A percentile compares a stretch with the other conserved stretches of the same genome.
Evolutionary conservation across 2,329 filamentous ascomycete species (phyloP).

Genomic region (Chaetomiaceae sp.): DNA sequence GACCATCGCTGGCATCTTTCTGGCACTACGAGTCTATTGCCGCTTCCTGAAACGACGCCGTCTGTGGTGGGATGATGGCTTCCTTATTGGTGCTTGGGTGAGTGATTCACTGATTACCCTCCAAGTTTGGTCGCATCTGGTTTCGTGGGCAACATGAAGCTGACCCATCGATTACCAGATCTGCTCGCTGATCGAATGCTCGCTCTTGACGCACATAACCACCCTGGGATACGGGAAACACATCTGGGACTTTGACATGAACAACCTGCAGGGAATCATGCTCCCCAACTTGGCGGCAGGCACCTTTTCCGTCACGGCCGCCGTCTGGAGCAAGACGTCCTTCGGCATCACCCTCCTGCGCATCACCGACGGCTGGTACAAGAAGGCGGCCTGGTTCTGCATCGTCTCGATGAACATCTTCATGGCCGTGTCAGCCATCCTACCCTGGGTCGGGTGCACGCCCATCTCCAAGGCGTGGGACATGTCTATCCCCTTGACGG

Average conservation of each 20-base stretch:
- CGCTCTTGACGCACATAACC: slow-evolving; percentile 16
- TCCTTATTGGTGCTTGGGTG: background rate
- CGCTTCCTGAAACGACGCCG: background rate
- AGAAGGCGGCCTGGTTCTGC: slow-evolving; percentile 30
- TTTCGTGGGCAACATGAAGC: too few relatives aligned
- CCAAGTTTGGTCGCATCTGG: too few relatives aligned
- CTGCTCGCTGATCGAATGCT: slow-evolving; percentile 15
- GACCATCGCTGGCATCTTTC: background rate
- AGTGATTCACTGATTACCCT: too few relatives aligned
- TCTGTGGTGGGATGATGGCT: background rate
- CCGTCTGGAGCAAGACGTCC: slow-evolving; percentile 36
- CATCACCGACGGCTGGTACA: slow-evolving; percentile 29
- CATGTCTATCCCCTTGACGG: slow-evolving; percentile 1
- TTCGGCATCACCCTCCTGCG: slow-evolving; percentile 36
- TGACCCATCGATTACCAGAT: background rate
- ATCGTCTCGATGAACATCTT: slow-evolving; percentile 31
- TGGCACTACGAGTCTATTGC: background rate
- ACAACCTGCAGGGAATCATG: slow-evolving; percentile 11
- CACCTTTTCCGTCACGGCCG: slow-evolving; percentile 30
- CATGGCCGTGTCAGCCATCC: slow-evolving; percentile 25
- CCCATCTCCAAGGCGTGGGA: slow-evolving; percentile 27
- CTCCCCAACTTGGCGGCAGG: slow-evolving; percentile 19
- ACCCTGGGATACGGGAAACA: slow-evolving; percentile 25
- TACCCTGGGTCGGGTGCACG: slow-evolving; percentile 27
- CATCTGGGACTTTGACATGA: slow-evolving; percentile 25